A percentile compares a stretch with the other conserved stretches of the same genome.
Conservation (phyloP, 306 rosid genomes). For the Acacia acuminata region DNA sequence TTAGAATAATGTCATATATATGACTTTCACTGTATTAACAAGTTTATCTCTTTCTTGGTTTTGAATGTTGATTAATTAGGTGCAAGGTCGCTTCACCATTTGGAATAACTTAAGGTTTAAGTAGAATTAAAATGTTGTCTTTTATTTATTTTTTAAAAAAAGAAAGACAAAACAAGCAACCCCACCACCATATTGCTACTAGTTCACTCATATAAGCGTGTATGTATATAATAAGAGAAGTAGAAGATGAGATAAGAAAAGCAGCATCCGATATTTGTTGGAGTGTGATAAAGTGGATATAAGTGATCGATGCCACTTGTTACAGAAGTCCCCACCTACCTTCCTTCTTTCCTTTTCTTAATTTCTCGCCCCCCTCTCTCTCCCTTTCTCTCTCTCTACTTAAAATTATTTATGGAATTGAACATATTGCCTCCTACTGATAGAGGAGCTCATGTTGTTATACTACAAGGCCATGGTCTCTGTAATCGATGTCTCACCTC, state of each 20-base stretch:
- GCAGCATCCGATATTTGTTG: background rate
- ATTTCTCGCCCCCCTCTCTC: too few relatives aligned
- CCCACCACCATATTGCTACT: background rate
- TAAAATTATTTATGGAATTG: too few relatives aligned
- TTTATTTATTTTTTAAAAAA: too few relatives aligned
- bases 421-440: too few relatives aligned
- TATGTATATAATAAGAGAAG: slow-evolving; percentile 36
- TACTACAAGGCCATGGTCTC: too few relatives aligned
- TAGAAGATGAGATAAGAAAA: slow-evolving; percentile 40
- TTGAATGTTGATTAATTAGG: background rate
- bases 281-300: slow-evolving; percentile 3
- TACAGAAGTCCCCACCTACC: background rate
- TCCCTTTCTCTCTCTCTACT: too few relatives aligned
- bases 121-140: background rate
- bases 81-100: background rate
- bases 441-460: too few relatives aligned
- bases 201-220: background rate
- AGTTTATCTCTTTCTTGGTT: background rate
- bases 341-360: too few relatives aligned
- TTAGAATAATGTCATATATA: too few relatives aligned
- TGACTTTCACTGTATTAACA: too few relatives aligned
- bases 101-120: background rate
- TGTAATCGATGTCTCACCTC: too few relatives aligned
- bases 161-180: background rate
- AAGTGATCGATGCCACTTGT: slow-evolving; percentile 36